phyloP scores from a whole-genome alignment of 345 rosid genomes.

The Noccaea bulbosa region DNA sequence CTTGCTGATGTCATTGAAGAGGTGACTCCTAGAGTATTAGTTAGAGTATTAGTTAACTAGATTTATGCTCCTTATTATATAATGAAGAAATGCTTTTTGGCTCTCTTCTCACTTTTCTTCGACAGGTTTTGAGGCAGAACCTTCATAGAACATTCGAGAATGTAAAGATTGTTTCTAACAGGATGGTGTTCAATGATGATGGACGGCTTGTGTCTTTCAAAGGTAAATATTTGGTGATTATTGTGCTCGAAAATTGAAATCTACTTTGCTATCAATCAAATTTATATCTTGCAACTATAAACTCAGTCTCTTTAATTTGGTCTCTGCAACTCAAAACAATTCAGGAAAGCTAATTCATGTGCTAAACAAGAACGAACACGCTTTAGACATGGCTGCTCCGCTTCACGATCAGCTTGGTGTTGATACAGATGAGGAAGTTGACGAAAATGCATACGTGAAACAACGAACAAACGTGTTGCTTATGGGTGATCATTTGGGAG shows the following conservation, averaged over 20 bases:
- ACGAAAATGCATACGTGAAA: conserved; percentile 56
- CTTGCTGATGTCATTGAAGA: conserved; percentile 96
- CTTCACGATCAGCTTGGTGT: conserved; percentile 63
- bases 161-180: conserved; percentile 78
- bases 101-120: conserved; percentile 13
- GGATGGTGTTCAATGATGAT: conserved; percentile 66
- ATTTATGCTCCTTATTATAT: not conserved
- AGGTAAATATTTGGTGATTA: conserved; percentile 51
- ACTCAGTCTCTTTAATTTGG: not conserved
- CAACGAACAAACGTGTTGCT: conserved; percentile 81
- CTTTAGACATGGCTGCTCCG: conserved; percentile 89
- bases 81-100: not conserved
- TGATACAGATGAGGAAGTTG: conserved; percentile 41
- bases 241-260: conserved; percentile 1
- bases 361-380: conserved; percentile 87
- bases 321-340: not conserved
- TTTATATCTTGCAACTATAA: not conserved
- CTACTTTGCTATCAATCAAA: not conserved
- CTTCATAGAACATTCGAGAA: conserved; percentile 70
- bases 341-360: conserved; percentile 83
- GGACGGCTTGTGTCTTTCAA: conserved; percentile 74
- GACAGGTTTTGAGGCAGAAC: conserved; percentile 87
- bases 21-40: conserved; percentile 49
- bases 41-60: not conserved
- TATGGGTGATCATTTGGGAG: conserved; percentile 88